Evolutionary conservation across 768 basidiomycete species (phyloP).

Genomic region (Postia placenta): DNA sequence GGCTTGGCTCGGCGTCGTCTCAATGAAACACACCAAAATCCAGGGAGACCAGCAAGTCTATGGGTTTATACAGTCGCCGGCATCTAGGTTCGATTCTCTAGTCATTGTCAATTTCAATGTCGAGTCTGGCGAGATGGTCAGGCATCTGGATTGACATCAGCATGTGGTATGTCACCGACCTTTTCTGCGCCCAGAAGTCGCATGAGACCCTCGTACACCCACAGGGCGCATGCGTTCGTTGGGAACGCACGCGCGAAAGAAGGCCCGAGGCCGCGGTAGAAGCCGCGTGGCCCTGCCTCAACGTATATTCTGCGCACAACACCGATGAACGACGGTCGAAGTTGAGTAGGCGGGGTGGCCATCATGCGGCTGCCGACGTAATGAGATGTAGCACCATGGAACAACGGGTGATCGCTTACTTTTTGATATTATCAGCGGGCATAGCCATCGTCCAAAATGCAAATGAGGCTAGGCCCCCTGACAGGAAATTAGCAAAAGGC

Average conservation of each 20-base stretch:
- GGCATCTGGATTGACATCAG: not conserved
- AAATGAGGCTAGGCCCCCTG: conserved; percentile 59
- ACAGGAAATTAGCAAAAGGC: conserved; percentile 55
- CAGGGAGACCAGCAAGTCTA: too few relatives aligned
- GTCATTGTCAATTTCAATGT: too few relatives aligned
- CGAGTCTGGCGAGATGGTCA: conserved; percentile 44
- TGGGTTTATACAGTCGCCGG: too few relatives aligned
- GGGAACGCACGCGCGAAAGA: conserved; percentile 71
- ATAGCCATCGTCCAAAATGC: conserved; percentile 65
- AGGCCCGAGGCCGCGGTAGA: conserved; percentile 62
- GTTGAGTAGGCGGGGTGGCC: conserved; percentile 37
- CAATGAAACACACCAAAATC: too few relatives aligned
- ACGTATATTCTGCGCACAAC: conserved; percentile 49
- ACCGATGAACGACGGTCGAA: conserved; percentile 40
- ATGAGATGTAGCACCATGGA: not conserved
- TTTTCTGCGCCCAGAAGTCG: conserved; percentile 58
- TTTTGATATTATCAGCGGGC: conserved; percentile 79
- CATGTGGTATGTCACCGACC: conserved; percentile 32
- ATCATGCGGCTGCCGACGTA: conserved; percentile 50
- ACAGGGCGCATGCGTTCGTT: conserved; percentile 71
- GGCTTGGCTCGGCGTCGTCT: too few relatives aligned
- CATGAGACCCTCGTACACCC: conserved; percentile 76
- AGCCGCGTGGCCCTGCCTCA: conserved; percentile 48
- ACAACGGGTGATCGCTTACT: conserved; percentile 36
- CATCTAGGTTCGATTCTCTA: too few relatives aligned